These are phyloP conservation scores for Alternaria incomplexa DNA, from an alignment of 2,329 filamentous ascomycete genomes.

Conservation along the genomic window DNA sequence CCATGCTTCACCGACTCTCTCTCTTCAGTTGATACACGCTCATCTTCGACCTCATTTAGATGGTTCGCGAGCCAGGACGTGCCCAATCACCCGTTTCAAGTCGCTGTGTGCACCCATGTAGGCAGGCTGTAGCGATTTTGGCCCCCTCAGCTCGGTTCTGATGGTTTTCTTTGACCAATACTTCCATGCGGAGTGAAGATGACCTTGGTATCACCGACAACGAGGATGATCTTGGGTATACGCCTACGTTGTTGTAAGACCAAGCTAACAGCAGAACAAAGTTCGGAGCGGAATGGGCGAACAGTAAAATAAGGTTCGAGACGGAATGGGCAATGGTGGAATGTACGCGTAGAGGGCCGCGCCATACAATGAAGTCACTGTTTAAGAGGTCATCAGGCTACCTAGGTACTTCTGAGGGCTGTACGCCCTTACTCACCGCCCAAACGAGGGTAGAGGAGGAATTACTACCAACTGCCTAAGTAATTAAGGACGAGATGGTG, in stretches of 20 bases:
- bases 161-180: background rate
- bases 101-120: background rate
- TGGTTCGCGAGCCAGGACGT: background rate
- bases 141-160: background rate
- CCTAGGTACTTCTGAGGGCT: background rate
- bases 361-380: background rate
- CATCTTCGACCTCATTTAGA: background rate
- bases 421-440: background rate
- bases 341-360: background rate
- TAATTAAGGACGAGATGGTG: background rate
- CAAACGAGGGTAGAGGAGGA: background rate
- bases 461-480: background rate
- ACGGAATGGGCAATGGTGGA: background rate
- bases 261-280: background rate
- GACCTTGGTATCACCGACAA: background rate
- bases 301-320: background rate
- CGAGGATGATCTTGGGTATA: background rate
- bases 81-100: background rate
- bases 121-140: background rate
- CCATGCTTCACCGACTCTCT: background rate
- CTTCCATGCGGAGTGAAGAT: background rate
- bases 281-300: background rate
- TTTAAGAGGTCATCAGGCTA: background rate
- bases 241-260: background rate
- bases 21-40: background rate